Conservation (phyloP, 805 yeast species). For the Suhomyces emberorum region DNA sequence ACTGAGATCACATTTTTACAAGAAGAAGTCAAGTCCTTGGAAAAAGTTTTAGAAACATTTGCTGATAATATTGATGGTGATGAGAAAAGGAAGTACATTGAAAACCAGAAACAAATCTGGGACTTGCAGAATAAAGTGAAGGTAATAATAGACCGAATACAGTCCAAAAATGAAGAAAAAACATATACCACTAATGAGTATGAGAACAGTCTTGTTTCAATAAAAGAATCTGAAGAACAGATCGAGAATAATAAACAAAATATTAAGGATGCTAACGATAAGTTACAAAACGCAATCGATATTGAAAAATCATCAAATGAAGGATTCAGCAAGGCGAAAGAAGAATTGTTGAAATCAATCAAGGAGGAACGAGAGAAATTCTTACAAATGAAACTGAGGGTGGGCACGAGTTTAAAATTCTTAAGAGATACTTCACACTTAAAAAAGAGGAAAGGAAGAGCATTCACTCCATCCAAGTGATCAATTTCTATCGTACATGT, state of each 20-base stretch:
- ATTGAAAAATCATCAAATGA: constrained; percentile 15
- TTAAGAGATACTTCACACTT: constrained; percentile 39
- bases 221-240: constrained; percentile 40
- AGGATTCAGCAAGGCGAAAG: constrained; percentile 20
- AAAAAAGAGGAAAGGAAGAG: constrained; percentile 41
- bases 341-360: constrained; percentile 18
- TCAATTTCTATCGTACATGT: neutral
- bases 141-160: constrained; percentile 40
- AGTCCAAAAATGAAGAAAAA: constrained; percentile 53
- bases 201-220: constrained; percentile 48
- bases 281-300: constrained; percentile 18
- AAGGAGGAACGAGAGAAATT: constrained; percentile 22
- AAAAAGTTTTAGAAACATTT: constrained; percentile 25
- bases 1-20: constrained; percentile 28
- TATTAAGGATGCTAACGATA: constrained; percentile 15
- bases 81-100: constrained; percentile 21
- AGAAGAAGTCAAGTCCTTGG: constrained; percentile 22
- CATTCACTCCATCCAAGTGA: constrained; percentile 25
- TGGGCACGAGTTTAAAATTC: constrained; percentile 33
- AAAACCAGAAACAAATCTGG: constrained; percentile 41
- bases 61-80: constrained; percentile 22
- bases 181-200: constrained; percentile 63
- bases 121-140: constrained; percentile 46
- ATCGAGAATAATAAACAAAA: constrained; percentile 19
- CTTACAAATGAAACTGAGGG: constrained; percentile 22